Evolutionary conservation across 805 yeast genomes (phyloP), one percentile per base, ranked within the genome.

Genomic region (Sugiyamaella smithiae): DNA sequence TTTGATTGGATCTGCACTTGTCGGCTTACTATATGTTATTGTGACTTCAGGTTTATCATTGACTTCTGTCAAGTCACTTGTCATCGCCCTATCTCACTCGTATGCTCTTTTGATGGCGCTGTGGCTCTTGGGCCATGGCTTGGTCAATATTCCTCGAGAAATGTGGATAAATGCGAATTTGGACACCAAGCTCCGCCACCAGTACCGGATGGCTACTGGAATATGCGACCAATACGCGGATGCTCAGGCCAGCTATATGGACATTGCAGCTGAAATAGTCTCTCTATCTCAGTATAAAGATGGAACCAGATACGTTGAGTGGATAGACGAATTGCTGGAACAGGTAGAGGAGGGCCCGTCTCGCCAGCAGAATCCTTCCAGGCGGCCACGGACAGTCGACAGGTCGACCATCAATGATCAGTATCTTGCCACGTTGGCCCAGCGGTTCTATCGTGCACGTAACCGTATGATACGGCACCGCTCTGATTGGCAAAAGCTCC

Each of bases 41-140:
- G 55, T 77, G 38, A 77, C 74, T 20, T 72, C 80, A 9, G 85
- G 85, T 0, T 69, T 82, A 37, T 67, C 76, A 0, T 69, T 81
- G 43, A 68, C 69, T 28, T 79, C 81, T 31, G 66, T 88, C 56
- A 84, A 82, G 62, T 74, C 82, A 25, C 74, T 88, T 66, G 73
- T 84, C 16, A 84, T 88, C 52, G 90, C 93, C 0, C 58, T 85
- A 8, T 79, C 93, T 1, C 93, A 88, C 62, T 81, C 84, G 17
- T 88, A 87, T 63, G 78, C 95, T 0, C 71, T 88, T 60, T 71
- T 83, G 1, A 60, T 88, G 28, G 89, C 91, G 1, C 73, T 85
- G 19, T 86, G 93, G 91, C 68, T 88, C 50, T 81, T 88, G 85
- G 86, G 91, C 2, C 90, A 87, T 63, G 95, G 96, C 0, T 66